phyloP scores from a whole-genome alignment of 768 basidiomycete genomes.

The Tylopilus plumbeoviolaceoides region DNA sequence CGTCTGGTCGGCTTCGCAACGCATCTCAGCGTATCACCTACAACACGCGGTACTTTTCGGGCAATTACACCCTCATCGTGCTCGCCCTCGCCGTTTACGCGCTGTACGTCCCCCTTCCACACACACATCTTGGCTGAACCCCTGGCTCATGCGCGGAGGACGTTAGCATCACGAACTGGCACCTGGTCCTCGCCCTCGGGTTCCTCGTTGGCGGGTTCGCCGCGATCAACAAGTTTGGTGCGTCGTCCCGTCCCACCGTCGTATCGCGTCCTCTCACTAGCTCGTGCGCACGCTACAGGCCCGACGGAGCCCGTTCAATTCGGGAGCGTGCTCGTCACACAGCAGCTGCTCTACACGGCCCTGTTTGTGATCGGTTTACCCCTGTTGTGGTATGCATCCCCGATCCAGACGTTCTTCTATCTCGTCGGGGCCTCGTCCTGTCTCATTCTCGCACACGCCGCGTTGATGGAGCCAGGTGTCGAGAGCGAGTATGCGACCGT shows the following conservation, averaged over 20 bases:
- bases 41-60: slow-evolving; percentile 89
- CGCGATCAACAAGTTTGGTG: slow-evolving; percentile 86
- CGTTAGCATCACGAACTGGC: slow-evolving; percentile 65
- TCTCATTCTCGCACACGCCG: slow-evolving; percentile 83
- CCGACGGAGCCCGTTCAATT: slow-evolving; percentile 76
- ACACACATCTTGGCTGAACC: no score
- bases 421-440: slow-evolving; percentile 83
- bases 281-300: slow-evolving; percentile 46
- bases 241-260: slow-evolving; percentile 16
- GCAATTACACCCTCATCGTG: slow-evolving; percentile 85
- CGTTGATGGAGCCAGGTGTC: slow-evolving; percentile 88
- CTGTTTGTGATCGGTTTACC: slow-evolving; percentile 93
- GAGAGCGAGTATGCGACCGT: slow-evolving; percentile 88
- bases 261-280: background rate
- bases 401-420: slow-evolving; percentile 88
- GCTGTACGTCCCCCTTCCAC: slow-evolving; percentile 49
- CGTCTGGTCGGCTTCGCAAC: background rate
- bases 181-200: slow-evolving; percentile 74
- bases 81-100: slow-evolving; percentile 81
- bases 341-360: slow-evolving; percentile 81
- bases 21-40: slow-evolving; percentile 77
- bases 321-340: slow-evolving; percentile 78
- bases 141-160: background rate
- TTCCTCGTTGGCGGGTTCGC: slow-evolving; percentile 93
- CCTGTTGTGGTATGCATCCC: slow-evolving; percentile 74